phyloP scores from a whole-genome alignment of 140 eudicot species.

The Senecio squalidus region DNA sequence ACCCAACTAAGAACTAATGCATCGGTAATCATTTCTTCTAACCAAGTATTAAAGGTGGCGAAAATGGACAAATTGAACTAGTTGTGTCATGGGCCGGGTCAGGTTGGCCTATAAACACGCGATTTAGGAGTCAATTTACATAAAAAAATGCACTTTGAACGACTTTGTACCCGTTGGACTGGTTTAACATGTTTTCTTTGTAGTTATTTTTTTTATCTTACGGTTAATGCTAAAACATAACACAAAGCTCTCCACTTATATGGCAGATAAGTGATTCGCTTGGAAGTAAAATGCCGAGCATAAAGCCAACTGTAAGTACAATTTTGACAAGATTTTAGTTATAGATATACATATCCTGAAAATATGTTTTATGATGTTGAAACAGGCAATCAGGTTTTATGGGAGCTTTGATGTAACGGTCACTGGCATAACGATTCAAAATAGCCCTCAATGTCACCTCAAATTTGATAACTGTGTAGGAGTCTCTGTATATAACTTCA shows the following conservation, averaged over 20 bases:
- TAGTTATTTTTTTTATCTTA: not conserved
- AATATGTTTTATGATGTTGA: conserved; percentile 8
- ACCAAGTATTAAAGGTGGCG: not conserved
- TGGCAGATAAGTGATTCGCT: conserved; percentile 42
- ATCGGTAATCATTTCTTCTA: conserved; percentile 24
- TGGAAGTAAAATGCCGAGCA: conserved; percentile 60
- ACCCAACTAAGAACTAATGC: conserved; percentile 22
- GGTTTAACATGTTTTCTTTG: not conserved
- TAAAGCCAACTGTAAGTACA: conserved; percentile 69
- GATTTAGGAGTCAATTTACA: too few relatives aligned
- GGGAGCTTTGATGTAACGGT: conserved; percentile 65
- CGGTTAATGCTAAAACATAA: conserved; percentile 4
- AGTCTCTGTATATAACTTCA: conserved; percentile 48
- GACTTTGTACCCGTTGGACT: not conserved
- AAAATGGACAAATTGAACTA: not conserved
- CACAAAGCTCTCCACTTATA: not conserved
- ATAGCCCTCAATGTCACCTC: conserved; percentile 70
- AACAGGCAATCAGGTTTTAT: conserved; percentile 64
- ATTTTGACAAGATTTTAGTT: not conserved
- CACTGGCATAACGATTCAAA: conserved; percentile 68
- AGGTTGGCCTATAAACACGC: not conserved
- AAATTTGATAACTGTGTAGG: conserved; percentile 71
- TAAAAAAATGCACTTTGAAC: not conserved
- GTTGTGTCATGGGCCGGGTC: not conserved
- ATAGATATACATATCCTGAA: not conserved